A percentile compares a stretch with the other conserved stretches of the same genome.
Evolutionary conservation across 345 rosid genomes (phyloP).

Genomic region (Mercurialis annua): DNA sequence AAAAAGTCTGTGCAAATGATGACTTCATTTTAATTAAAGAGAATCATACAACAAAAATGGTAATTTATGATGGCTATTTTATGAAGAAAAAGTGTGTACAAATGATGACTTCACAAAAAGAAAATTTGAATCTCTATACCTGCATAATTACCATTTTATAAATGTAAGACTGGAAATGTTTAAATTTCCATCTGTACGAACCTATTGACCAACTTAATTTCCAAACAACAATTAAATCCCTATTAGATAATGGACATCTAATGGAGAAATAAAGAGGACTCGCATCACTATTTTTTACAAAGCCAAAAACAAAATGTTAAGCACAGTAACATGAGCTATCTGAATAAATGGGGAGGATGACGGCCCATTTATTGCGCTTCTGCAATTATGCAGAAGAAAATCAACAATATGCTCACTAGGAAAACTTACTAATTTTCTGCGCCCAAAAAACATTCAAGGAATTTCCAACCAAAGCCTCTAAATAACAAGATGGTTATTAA

Average conservation of each 20-base stretch:
- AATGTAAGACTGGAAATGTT: not conserved
- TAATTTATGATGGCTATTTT: not conserved
- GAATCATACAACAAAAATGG: not conserved
- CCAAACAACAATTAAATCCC: not conserved
- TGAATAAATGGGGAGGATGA: not conserved
- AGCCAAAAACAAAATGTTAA: not conserved
- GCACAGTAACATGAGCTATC: not conserved
- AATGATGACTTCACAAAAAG: not conserved
- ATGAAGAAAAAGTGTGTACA: not conserved
- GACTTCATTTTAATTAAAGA: not conserved
- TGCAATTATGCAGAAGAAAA: not conserved
- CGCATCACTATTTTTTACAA: constrained; percentile 1
- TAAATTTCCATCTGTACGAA: not conserved
- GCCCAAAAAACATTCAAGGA: not conserved
- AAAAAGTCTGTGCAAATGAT: not conserved
- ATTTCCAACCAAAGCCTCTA: not conserved
- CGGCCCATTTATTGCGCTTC: not conserved
- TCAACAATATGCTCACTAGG: not conserved
- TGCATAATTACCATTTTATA: not conserved
- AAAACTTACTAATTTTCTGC: not conserved
- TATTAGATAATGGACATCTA: not conserved
- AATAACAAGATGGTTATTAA: not conserved
- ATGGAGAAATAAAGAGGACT: not conserved
- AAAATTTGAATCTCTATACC: not conserved
- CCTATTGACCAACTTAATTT: not conserved